Evolutionary conservation across 345 rosid genomes (phyloP).

Genomic region (Euclidium syriacum): DNA sequence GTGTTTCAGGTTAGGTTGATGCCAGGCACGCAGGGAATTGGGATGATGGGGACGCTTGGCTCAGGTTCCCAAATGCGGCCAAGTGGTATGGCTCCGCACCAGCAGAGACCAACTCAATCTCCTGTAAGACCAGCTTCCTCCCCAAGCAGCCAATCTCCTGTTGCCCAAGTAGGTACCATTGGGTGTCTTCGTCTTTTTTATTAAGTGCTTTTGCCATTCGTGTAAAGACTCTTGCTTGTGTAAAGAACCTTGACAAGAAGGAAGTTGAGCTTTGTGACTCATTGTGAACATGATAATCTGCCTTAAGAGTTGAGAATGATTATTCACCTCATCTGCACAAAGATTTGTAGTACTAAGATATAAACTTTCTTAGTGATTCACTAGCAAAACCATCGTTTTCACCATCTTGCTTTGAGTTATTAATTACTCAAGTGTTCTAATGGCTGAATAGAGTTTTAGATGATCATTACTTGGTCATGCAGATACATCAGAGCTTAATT

Average conservation of each 20-base stretch:
- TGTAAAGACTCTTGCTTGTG: neutral
- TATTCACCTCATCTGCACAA: neutral
- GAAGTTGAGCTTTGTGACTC: neutral
- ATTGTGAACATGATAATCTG: neutral
- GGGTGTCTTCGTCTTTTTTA: neutral
- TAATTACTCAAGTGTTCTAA: neutral
- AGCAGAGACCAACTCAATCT: constrained; percentile 69
- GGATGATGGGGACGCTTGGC: constrained; percentile 59
- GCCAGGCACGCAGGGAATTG: constrained; percentile 65
- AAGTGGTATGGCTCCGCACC: constrained; percentile 67
- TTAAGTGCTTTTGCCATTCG: neutral
- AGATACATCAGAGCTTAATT: neutral
- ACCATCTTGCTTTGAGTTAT: neutral
- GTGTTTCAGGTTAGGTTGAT: constrained; percentile 47
- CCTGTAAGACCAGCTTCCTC: constrained; percentile 55
- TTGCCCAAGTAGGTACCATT: constrained; percentile 51
- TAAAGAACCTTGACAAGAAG: neutral
- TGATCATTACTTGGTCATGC: neutral
- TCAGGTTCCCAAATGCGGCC: constrained; percentile 66
- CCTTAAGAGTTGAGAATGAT: neutral
- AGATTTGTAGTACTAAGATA: neutral
- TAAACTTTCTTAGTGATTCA: neutral
- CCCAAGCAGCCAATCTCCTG: constrained; percentile 47
- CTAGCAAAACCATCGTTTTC: neutral
- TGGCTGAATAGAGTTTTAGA: neutral